These are phyloP conservation scores for Tricholoma hemisulphureum DNA, from an alignment of 768 basidiomycete species.

Conservation along the genomic window DNA sequence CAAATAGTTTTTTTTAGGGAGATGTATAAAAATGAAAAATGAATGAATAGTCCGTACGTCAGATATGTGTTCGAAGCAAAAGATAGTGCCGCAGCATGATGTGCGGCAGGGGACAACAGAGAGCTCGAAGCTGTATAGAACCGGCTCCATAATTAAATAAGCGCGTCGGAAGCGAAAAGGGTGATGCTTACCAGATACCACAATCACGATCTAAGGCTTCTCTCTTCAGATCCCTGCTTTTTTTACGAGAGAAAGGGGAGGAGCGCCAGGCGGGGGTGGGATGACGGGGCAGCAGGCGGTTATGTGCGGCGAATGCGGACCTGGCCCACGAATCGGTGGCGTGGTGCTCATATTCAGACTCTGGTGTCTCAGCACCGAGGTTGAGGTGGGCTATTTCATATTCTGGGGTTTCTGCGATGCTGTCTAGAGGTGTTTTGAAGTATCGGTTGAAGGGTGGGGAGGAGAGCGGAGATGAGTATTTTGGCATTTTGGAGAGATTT, in stretches of 20 bases:
- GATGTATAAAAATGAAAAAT: neutral
- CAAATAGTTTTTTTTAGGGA: neutral
- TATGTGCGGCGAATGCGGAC: neutral
- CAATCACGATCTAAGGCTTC: constrained; percentile 16
- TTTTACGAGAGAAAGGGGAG: neutral
- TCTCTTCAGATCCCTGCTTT: neutral
- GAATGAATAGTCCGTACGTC: neutral
- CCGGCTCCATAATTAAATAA: neutral
- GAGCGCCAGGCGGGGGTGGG: neutral
- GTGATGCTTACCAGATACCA: constrained; percentile 17
- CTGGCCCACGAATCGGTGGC: neutral
- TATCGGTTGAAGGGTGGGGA: neutral
- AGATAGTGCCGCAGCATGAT: neutral
- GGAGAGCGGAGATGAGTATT: too few relatives aligned
- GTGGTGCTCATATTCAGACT: neutral
- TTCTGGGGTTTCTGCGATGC: neutral
- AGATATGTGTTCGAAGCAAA: constrained; percentile 2
- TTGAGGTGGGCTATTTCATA: constrained; percentile 5
- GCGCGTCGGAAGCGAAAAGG: neutral
- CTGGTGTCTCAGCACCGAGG: constrained; percentile 18
- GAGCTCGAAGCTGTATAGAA: neutral
- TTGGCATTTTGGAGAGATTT: too few relatives aligned
- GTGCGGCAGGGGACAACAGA: neutral
- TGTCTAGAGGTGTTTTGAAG: neutral
- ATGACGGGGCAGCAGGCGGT: neutral